These are phyloP conservation scores for Tephrocybe sp. DNA, from an alignment of 768 basidiomycete genomes.

Conservation along the genomic window DNA sequence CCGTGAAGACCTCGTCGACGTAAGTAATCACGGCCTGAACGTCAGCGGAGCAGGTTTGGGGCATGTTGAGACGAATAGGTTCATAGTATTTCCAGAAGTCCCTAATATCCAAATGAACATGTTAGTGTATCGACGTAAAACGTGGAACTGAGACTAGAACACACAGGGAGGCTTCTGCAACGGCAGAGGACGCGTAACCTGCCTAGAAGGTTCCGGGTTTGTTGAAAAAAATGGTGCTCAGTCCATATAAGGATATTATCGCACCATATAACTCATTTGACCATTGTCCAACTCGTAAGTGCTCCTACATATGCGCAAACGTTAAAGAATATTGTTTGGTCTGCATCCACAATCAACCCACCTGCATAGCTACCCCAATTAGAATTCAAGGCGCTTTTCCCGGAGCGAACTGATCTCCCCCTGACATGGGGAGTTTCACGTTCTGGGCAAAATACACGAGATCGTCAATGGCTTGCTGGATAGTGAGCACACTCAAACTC, in stretches of 20 bases:
- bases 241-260: too few relatives aligned
- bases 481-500: conserved; percentile 56
- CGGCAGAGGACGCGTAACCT: conserved; percentile 62
- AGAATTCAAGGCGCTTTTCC: conserved; percentile 46
- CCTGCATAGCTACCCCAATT: conserved; percentile 50
- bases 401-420: conserved; percentile 55
- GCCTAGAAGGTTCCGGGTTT: conserved; percentile 58
- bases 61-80: conserved; percentile 64
- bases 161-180: conserved; percentile 56
- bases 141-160: conserved; percentile 14
- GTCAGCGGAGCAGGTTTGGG: conserved; percentile 71
- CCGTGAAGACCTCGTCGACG: conserved; percentile 53
- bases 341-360: conserved; percentile 13
- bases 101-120: background rate
- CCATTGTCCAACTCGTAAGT: conserved; percentile 62
- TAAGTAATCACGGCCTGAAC: conserved; percentile 58
- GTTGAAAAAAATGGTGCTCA: too few relatives aligned
- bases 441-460: conserved; percentile 66
- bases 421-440: conserved; percentile 62
- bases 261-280: conserved; percentile 42
- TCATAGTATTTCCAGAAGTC: conserved; percentile 74
- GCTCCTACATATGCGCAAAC: too few relatives aligned
- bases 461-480: conserved; percentile 74
- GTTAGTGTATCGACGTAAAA: background rate
- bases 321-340: too few relatives aligned